Evolutionary conservation across 1,139 yeast species (phyloP).

Genomic region (Diutina catenulata): DNA sequence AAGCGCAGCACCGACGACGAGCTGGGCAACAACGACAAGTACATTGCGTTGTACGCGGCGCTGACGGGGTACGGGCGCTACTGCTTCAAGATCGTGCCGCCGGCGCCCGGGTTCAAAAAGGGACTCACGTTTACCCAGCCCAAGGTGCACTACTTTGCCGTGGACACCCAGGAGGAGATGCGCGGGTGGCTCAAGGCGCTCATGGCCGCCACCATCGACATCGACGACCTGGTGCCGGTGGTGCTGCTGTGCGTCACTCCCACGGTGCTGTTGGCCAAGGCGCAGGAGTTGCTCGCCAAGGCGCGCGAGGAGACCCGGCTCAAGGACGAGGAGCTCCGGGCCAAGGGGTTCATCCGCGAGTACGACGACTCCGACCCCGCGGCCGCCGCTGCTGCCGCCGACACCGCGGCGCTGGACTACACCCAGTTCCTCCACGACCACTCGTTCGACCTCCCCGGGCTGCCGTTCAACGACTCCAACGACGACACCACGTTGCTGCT

Average conservation of each 20-base stretch:
- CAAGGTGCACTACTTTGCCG: constrained; percentile 91
- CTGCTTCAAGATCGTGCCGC: constrained; percentile 90
- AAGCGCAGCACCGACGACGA: neutral
- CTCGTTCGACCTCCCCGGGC: constrained; percentile 2
- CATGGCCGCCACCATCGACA: constrained; percentile 91
- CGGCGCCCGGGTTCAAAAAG: constrained; percentile 93
- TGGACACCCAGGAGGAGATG: constrained; percentile 85
- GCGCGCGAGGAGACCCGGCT: constrained; percentile 63
- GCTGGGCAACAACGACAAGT: constrained; percentile 40
- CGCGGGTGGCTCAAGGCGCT: constrained; percentile 91
- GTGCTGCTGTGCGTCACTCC: constrained; percentile 94
- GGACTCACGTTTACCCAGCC: constrained; percentile 96
- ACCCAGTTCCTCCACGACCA: constrained; percentile 4
- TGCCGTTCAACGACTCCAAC: constrained; percentile 3
- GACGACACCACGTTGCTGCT: constrained; percentile 1
- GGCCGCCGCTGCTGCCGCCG: neutral
- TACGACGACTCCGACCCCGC: neutral
- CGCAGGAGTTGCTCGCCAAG: constrained; percentile 74
- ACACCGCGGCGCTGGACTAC: neutral
- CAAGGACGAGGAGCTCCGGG: constrained; percentile 41
- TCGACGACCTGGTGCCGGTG: constrained; percentile 87
- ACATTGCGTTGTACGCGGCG: constrained; percentile 81
- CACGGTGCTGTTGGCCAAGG: constrained; percentile 75
- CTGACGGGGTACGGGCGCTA: constrained; percentile 87
- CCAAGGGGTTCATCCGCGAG: neutral